Evolutionary conservation across 2,329 filamentous ascomycete species (phyloP).

Genomic region (Pleomassaria siparia): DNA sequence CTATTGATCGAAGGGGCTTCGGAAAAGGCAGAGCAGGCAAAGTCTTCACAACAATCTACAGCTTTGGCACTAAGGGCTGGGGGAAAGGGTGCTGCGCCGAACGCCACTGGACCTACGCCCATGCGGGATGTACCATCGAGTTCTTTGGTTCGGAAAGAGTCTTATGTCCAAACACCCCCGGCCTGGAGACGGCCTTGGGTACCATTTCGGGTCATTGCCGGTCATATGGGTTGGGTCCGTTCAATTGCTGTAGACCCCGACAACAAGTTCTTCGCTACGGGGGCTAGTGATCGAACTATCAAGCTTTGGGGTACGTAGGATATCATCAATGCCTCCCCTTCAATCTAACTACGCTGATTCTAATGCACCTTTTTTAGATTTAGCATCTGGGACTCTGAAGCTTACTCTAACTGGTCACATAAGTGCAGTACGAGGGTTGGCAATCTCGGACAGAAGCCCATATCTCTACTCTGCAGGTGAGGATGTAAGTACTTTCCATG

Average conservation of each 20-base stretch:
- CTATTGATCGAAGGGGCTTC: slow-evolving; percentile 69
- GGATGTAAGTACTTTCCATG: slow-evolving; percentile 53
- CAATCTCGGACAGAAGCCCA: slow-evolving; percentile 88
- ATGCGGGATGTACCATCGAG: slow-evolving; percentile 54
- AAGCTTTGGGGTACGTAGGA: slow-evolving; percentile 99
- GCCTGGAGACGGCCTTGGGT: slow-evolving; percentile 99
- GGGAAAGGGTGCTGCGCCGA: slow-evolving; percentile 51
- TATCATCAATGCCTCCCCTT: no score
- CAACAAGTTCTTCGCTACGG: slow-evolving; percentile 97
- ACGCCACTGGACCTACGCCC: slow-evolving; percentile 58
- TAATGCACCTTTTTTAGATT: no score
- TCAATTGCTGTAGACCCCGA: slow-evolving; percentile 79
- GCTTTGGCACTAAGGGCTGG: slow-evolving; percentile 58
- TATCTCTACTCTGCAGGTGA: slow-evolving; percentile 98
- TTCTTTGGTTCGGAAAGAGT: slow-evolving; percentile 63
- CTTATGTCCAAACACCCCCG: slow-evolving; percentile 81
- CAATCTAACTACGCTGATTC: no score
- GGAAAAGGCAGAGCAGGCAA: slow-evolving; percentile 48
- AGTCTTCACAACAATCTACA: slow-evolving; percentile 53
- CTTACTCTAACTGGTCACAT: slow-evolving; percentile 77
- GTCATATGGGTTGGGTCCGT: slow-evolving; percentile 93
- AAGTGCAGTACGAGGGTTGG: slow-evolving; percentile 62
- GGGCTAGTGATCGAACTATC: slow-evolving; percentile 92
- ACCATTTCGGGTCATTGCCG: slow-evolving; percentile 94
- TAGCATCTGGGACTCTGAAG: slow-evolving; percentile 81